phyloP scores from a whole-genome alignment of 306 rosid genomes.

The Arachis stenosperma region DNA sequence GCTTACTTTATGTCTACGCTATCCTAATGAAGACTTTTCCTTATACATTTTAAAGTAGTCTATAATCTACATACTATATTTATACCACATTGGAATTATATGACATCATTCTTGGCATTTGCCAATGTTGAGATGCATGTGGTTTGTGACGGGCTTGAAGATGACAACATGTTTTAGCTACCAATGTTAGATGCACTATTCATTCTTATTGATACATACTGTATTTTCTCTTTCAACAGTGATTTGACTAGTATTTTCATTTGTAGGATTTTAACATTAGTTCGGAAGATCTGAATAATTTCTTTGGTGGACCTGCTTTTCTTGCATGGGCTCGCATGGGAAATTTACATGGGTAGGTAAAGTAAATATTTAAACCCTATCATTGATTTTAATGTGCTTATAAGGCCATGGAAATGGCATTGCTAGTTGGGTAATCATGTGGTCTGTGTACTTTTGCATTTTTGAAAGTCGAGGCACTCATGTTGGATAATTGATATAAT shows the following conservation, averaged over 20 bases:
- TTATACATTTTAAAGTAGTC: slow-evolving; percentile 6
- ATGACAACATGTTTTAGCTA: neutral
- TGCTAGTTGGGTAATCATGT: slow-evolving; percentile 12
- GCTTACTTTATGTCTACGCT: neutral
- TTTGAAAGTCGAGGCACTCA: neutral
- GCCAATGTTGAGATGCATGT: neutral
- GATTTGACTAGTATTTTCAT: slow-evolving; percentile 46
- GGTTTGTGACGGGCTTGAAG: slow-evolving; percentile 13
- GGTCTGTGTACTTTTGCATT: slow-evolving; percentile 19
- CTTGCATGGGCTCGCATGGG: slow-evolving; percentile 99
- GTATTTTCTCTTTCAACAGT: slow-evolving; percentile 24
- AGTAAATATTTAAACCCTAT: slow-evolving; percentile 32
- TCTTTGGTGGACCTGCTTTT: slow-evolving; percentile 98
- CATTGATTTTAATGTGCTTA: slow-evolving; percentile 8
- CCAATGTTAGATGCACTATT: slow-evolving; percentile 32
- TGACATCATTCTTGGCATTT: neutral
- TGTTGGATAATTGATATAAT: slow-evolving; percentile 23
- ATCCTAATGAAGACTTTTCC: neutral
- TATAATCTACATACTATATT: neutral
- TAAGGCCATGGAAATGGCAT: slow-evolving; percentile 20
- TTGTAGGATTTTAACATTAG: slow-evolving; percentile 79
- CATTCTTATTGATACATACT: slow-evolving; percentile 9
- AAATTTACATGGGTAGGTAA: slow-evolving; percentile 89
- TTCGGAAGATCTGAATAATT: slow-evolving; percentile 65
- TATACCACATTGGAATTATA: neutral